Percentiles rank a stretch among this genome's conserved stretches.
Conservation (phyloP, 2,329 filamentous ascomycete genomes). For the Thermochaetoides dissita region DNA sequence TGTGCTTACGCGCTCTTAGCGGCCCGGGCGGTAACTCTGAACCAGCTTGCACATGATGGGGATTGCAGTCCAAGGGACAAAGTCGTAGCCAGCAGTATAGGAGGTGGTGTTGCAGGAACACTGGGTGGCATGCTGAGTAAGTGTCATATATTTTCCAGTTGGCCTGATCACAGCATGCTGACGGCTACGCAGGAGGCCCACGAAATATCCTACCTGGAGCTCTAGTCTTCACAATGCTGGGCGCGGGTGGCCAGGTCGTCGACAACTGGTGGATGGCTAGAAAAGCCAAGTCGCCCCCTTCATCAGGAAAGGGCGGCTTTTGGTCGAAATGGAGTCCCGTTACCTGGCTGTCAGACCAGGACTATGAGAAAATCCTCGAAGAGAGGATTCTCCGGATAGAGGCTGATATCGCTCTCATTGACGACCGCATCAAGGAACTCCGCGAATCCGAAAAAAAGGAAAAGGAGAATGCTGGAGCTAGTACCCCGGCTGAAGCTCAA, state of each 20-base stretch:
- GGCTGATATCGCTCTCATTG: slow-evolving; percentile 64
- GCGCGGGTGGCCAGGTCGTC: slow-evolving; percentile 20
- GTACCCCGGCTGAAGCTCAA: too few species aligned
- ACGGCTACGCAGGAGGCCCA: slow-evolving; percentile 30
- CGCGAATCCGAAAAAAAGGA: slow-evolving; percentile 12
- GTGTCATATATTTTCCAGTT: slow-evolving; percentile 10
- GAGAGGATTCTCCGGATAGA: slow-evolving; percentile 60
- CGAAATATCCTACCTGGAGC: slow-evolving; percentile 38
- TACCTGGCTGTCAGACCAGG: slow-evolving; percentile 51
- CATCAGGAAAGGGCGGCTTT: slow-evolving; percentile 13
- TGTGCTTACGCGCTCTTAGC: slow-evolving; percentile 22
- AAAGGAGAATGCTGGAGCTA: not conserved
- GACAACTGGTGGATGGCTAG: slow-evolving; percentile 8
- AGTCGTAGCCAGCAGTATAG: slow-evolving; percentile 52
- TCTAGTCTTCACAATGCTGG: slow-evolving; percentile 30
- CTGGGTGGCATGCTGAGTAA: slow-evolving; percentile 41
- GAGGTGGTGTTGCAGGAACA: slow-evolving; percentile 55
- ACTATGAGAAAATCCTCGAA: slow-evolving; percentile 55
- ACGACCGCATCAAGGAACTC: slow-evolving; percentile 51
- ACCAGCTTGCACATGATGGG: slow-evolving; percentile 35
- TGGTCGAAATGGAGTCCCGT: slow-evolving; percentile 62
- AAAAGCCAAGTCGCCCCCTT: not conserved
- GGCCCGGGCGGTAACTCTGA: slow-evolving; percentile 32
- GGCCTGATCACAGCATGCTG: slow-evolving; percentile 1
- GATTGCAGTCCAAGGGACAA: slow-evolving; percentile 44